phyloP scores from a whole-genome alignment of 495 filamentous ascomycete species.

The Aspergillus funiculosus region DNA sequence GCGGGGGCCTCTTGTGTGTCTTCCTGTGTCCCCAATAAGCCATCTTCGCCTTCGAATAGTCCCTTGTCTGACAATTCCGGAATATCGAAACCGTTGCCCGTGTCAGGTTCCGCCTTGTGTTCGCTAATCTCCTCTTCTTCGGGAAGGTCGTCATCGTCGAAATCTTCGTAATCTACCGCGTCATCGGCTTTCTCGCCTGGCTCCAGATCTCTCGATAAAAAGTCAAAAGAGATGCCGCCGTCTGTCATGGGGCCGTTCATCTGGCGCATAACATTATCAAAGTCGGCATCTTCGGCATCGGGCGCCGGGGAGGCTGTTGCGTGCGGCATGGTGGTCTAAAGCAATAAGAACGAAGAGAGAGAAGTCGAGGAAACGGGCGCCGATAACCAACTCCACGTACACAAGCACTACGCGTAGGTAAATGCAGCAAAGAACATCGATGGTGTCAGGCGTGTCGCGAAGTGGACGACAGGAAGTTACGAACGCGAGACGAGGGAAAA shows the following conservation, averaged over 20 bases:
- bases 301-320: conserved; percentile 32
- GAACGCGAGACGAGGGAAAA: conserved; percentile 1
- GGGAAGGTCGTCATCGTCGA: conserved; percentile 65
- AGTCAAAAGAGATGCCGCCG: conserved; percentile 36
- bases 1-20: conserved; percentile 23
- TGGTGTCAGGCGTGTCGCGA: not conserved
- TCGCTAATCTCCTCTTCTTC: conserved; percentile 52
- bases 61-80: conserved; percentile 17
- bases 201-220: conserved; percentile 47
- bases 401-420: not conserved
- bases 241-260: conserved; percentile 38
- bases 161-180: conserved; percentile 83
- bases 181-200: conserved; percentile 71
- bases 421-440: not conserved
- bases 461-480: not conserved
- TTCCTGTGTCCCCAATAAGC: conserved; percentile 44
- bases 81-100: conserved; percentile 3
- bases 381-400: too few relatives aligned
- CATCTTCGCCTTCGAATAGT: conserved; percentile 16
- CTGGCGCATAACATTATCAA: conserved; percentile 48
- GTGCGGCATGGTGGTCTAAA: conserved; percentile 48
- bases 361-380: not conserved
- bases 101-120: conserved; percentile 6
- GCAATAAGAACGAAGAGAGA: not conserved
- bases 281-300: conserved; percentile 40